Percentiles rank a stretch among this genome's conserved stretches.
Evolutionary conservation across 169 alveolate species (phyloP).

Genomic region (Eimeria maxima): DNA sequence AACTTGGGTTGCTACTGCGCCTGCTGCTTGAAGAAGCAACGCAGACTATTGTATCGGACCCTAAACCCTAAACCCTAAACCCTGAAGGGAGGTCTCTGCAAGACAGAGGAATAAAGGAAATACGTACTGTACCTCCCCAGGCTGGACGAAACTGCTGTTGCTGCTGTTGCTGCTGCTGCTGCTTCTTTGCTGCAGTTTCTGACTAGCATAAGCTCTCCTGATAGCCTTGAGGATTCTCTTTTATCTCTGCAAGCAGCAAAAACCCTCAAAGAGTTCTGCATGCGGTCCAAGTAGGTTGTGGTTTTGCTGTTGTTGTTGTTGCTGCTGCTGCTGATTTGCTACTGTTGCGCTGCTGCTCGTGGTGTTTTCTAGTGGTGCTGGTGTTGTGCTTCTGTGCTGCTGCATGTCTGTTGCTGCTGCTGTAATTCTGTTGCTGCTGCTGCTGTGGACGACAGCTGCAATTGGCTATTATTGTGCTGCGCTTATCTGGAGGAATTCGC

Average conservation of each 20-base stretch:
- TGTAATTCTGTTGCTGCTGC: background rate
- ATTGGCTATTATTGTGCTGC: background rate
- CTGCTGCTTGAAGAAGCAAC: slow-evolving; percentile 48
- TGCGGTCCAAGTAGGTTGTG: background rate
- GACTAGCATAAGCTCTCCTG: slow-evolving; percentile 4
- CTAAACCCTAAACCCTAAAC: slow-evolving; percentile 31
- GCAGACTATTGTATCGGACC: background rate
- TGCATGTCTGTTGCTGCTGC: background rate
- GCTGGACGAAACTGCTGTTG: background rate
- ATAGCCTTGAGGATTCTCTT: slow-evolving; percentile 23
- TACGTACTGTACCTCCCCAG: no score
- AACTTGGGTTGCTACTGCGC: slow-evolving; percentile 33
- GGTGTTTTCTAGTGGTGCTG: no score
- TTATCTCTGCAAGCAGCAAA: slow-evolving; percentile 30
- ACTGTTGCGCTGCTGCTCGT: no score
- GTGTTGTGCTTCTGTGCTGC: background rate
- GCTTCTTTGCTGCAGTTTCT: slow-evolving; percentile 24
- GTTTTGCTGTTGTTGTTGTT: background rate
- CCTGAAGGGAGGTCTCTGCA: background rate
- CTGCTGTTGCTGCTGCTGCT: slow-evolving; percentile 41
- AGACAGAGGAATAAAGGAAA: no score
- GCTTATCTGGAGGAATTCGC: background rate
- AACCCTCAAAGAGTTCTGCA: background rate
- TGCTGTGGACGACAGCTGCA: background rate
- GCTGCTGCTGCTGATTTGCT: background rate